phyloP scores from a whole-genome alignment of 176 grass and related monocot genomes.

The Bonia amplexicaulis region DNA sequence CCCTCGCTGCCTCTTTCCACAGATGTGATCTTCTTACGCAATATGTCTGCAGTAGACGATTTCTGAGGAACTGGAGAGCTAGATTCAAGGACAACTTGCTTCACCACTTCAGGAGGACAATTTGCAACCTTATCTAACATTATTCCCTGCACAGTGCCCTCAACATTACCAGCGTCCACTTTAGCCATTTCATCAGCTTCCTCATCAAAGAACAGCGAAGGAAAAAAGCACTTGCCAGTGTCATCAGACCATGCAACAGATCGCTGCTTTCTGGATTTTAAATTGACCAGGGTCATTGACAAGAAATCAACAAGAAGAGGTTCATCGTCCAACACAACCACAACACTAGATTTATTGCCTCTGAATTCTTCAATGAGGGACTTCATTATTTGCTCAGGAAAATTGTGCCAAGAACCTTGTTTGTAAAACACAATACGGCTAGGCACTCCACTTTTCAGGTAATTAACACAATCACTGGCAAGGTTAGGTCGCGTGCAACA shows the following conservation, averaged over 20 bases:
- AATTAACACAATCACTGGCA: slow-evolving; percentile 66
- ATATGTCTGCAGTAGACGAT: slow-evolving; percentile 39
- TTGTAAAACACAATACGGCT: slow-evolving; percentile 60
- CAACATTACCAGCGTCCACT: slow-evolving; percentile 8
- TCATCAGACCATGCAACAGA: slow-evolving; percentile 77
- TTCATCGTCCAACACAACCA: slow-evolving; percentile 43
- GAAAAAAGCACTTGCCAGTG: slow-evolving; percentile 53
- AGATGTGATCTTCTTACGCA: slow-evolving; percentile 60
- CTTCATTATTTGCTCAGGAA: slow-evolving; percentile 51
- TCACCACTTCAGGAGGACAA: slow-evolving; percentile 54
- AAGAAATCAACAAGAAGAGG: slow-evolving; percentile 64
- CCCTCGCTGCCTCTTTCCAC: slow-evolving; percentile 50
- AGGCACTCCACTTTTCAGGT: slow-evolving; percentile 55
- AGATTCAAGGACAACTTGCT: slow-evolving; percentile 58
- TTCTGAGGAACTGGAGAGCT: slow-evolving; percentile 29
- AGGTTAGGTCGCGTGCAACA: slow-evolving; percentile 62
- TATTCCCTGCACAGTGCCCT: slow-evolving; percentile 23
- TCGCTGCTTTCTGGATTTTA: slow-evolving; percentile 48
- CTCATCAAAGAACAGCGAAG: slow-evolving; percentile 56
- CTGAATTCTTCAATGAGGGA: slow-evolving; percentile 55
- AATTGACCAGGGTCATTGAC: slow-evolving; percentile 59
- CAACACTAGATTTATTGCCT: slow-evolving; percentile 46
- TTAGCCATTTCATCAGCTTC: slow-evolving; percentile 13
- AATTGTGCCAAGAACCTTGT: slow-evolving; percentile 50
- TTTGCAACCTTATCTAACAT: slow-evolving; percentile 26